Conservation (phyloP, 139 green algal genomes). For the Coccomyxa sp. region DNA sequence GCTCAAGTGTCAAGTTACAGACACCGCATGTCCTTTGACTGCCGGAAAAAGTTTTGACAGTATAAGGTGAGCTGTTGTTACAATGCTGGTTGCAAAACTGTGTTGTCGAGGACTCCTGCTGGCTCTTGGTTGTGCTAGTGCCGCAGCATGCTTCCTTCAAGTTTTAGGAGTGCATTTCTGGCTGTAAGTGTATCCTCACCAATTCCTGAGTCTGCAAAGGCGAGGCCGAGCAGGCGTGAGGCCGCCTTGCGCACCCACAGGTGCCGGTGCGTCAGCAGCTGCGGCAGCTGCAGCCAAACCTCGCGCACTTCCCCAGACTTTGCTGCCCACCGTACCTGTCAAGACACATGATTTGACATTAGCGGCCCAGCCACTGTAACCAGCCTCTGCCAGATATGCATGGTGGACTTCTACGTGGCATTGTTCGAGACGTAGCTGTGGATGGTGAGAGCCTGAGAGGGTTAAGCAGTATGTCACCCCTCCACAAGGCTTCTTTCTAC, state of each 20-base stretch:
- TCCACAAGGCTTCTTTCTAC: too few species aligned
- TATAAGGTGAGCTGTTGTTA: background rate
- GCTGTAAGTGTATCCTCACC: conserved; percentile 3
- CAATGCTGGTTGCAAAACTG: background rate
- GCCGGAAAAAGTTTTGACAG: too few species aligned
- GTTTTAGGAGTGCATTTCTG: background rate
- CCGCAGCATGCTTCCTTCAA: background rate
- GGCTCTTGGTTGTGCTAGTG: background rate
- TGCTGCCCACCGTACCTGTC: background rate
- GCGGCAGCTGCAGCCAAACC: conserved; percentile 10
- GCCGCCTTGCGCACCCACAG: conserved; percentile 81
- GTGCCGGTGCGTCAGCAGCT: conserved; percentile 64
- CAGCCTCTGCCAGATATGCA: conserved; percentile 5
- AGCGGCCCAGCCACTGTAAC: too few species aligned
- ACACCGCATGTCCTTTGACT: too few species aligned
- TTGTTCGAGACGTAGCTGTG: too few species aligned
- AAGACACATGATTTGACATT: too few species aligned
- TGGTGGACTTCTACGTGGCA: background rate
- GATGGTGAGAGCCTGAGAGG: too few species aligned
- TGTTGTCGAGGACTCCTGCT: too few species aligned
- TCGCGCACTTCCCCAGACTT: background rate
- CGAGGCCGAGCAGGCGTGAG: conserved; percentile 59
- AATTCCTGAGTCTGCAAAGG: conserved; percentile 40
- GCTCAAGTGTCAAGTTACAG: too few species aligned
- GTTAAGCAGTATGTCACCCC: too few species aligned